A percentile compares a stretch with the other conserved stretches of the same genome.
These are phyloP conservation scores for Claviceps pusilla DNA, from an alignment of 2,329 filamentous ascomycete species.

Conservation along the genomic window DNA sequence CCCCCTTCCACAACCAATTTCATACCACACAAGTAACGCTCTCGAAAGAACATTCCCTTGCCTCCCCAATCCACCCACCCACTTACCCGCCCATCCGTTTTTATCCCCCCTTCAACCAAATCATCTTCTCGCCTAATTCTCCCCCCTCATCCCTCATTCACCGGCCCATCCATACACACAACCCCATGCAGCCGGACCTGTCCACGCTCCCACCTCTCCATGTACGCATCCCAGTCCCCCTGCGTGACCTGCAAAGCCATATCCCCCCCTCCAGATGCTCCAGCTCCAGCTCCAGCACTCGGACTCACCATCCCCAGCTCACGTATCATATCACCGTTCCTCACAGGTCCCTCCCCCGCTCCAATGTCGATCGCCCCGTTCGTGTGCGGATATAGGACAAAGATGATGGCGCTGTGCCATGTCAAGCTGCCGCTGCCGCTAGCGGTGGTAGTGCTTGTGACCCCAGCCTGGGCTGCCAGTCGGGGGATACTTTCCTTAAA, in stretches of 20 bases:
- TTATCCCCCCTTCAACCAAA: not conserved
- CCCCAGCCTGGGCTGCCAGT: not conserved
- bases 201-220: slow-evolving; percentile 2
- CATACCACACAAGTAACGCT: too few relatives aligned
- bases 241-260: slow-evolving; percentile 4
- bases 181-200: not conserved
- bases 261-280: slow-evolving; percentile 10
- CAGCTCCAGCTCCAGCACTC: too few relatives aligned
- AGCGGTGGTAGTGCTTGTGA: not conserved
- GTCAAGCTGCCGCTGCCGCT: not conserved
- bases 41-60: too few relatives aligned
- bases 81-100: not conserved
- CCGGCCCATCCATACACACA: not conserved
- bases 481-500: not conserved
- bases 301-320: not conserved
- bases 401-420: not conserved
- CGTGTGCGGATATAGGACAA: not conserved
- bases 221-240: slow-evolving; percentile 12
- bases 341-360: not conserved
- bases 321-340: not conserved
- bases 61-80: too few relatives aligned
- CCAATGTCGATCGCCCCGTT: not conserved
- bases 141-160: too few relatives aligned
- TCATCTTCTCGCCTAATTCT: not conserved
- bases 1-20: too few relatives aligned